Evolutionary conservation across 106 monocot genomes (phyloP).

Genomic region (Acorus gramineus): DNA sequence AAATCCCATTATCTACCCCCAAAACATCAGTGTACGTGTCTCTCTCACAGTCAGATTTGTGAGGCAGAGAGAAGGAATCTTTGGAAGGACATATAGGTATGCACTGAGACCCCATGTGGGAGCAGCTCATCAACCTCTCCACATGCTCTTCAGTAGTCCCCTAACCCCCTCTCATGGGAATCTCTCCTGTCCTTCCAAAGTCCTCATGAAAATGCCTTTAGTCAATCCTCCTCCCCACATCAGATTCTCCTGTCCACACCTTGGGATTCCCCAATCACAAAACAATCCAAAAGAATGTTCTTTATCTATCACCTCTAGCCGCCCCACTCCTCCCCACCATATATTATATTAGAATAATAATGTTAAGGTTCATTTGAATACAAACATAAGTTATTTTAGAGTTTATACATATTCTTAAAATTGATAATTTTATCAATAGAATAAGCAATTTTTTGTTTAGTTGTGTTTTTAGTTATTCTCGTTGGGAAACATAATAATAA

Average conservation of each 20-base stretch:
- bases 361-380: no score
- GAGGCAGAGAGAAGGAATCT: not conserved
- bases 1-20: constrained; percentile 8
- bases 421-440: no score
- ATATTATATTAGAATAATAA: no score
- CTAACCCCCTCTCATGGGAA: no score
- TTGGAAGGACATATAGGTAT: no score
- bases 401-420: no score
- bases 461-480: no score
- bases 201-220: constrained; percentile 25
- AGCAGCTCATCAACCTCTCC: constrained; percentile 8
- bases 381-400: no score
- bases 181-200: constrained; percentile 18
- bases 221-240: not conserved
- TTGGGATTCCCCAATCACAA: constrained; percentile 8
- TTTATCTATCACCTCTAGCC: not conserved
- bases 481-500: no score
- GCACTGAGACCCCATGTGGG: not conserved
- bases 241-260: not conserved
- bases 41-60: not conserved
- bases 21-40: not conserved
- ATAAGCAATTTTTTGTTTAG: no score
- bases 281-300: not conserved
- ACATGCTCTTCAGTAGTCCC: constrained; percentile 12
- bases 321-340: no score